Evolutionary conservation across 176 grass and related monocot genomes (phyloP).

Genomic region (Tillandsia fasciculata): DNA sequence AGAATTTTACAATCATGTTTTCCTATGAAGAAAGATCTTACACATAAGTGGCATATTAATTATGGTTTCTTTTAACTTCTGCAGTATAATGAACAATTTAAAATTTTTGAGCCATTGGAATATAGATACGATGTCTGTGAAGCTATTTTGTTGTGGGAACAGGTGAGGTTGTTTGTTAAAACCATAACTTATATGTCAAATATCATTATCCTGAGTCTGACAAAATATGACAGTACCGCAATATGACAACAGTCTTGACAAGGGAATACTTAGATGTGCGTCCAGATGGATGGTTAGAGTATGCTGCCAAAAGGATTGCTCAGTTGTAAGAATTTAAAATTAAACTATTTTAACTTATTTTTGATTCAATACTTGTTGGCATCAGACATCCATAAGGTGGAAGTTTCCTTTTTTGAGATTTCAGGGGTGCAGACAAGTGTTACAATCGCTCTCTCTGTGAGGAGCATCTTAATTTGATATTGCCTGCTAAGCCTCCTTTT

Average conservation of each 20-base stretch:
- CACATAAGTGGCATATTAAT: slow-evolving; percentile 1
- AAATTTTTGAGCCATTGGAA: slow-evolving; percentile 74
- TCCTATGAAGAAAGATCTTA: neutral
- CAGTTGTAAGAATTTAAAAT: slow-evolving; percentile 62
- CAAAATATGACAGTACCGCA: slow-evolving; percentile 59
- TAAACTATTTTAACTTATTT: neutral
- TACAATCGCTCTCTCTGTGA: slow-evolving; percentile 88
- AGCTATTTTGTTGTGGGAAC: slow-evolving; percentile 81
- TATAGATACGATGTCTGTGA: slow-evolving; percentile 80
- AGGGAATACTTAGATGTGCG: slow-evolving; percentile 94
- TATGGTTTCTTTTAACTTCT: slow-evolving; percentile 9
- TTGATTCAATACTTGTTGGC: slow-evolving; percentile 11
- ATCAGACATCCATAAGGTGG: slow-evolving; percentile 5
- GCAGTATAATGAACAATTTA: slow-evolving; percentile 91
- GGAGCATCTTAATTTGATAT: slow-evolving; percentile 73
- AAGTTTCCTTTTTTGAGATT: slow-evolving; percentile 14
- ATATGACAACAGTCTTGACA: slow-evolving; percentile 95
- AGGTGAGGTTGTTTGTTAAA: slow-evolving; percentile 39
- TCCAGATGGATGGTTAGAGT: slow-evolving; percentile 86
- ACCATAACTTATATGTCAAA: slow-evolving; percentile 11
- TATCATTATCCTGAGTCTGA: slow-evolving; percentile 17
- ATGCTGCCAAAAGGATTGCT: slow-evolving; percentile 88
- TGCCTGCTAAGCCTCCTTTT: slow-evolving; percentile 89
- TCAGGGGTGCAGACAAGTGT: slow-evolving; percentile 83
- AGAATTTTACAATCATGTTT: slow-evolving; percentile 17